Evolutionary conservation across 306 rosid species (phyloP).

Genomic region (Mimosa bimucronata): DNA sequence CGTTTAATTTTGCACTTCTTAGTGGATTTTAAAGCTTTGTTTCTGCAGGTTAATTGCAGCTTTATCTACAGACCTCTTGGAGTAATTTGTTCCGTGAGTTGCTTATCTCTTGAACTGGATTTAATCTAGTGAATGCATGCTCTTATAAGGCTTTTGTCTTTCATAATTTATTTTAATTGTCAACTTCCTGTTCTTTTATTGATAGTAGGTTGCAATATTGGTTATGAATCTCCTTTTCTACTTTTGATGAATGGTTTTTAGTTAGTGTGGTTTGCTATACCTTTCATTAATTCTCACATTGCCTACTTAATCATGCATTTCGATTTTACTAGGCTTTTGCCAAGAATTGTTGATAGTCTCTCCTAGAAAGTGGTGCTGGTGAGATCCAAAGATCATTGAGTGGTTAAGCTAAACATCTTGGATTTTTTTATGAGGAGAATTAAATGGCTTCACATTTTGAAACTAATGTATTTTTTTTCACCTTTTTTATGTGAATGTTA

Average conservation of each 20-base stretch:
- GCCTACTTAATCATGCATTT: constrained; percentile 36
- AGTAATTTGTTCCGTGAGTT: constrained; percentile 88
- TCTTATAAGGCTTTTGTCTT: not conserved
- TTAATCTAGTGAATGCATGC: constrained; percentile 17
- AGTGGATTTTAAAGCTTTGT: constrained; percentile 27
- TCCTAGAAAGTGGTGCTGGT: constrained; percentile 79
- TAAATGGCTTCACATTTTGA: constrained; percentile 1
- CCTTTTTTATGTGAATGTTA: not conserved
- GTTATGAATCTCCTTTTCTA: not conserved
- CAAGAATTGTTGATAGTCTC: constrained; percentile 64
- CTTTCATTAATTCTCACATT: constrained; percentile 9
- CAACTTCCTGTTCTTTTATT: not conserved
- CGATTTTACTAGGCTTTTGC: constrained; percentile 60
- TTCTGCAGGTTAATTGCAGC: constrained; percentile 79
- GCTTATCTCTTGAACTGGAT: constrained; percentile 36
- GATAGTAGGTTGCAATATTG: not conserved
- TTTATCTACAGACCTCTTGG: constrained; percentile 77
- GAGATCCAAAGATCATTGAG: constrained; percentile 88
- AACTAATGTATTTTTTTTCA: constrained; percentile 12
- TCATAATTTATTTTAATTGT: constrained; percentile 14
- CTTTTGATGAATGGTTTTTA: constrained; percentile 27
- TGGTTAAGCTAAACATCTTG: constrained; percentile 57
- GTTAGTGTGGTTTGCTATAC: constrained; percentile 6
- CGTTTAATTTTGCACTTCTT: constrained; percentile 16
- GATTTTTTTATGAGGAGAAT: constrained; percentile 26